phyloP scores from a whole-genome alignment of 1,284 basidiomycete species.

The Fomitopsis betulina region DNA sequence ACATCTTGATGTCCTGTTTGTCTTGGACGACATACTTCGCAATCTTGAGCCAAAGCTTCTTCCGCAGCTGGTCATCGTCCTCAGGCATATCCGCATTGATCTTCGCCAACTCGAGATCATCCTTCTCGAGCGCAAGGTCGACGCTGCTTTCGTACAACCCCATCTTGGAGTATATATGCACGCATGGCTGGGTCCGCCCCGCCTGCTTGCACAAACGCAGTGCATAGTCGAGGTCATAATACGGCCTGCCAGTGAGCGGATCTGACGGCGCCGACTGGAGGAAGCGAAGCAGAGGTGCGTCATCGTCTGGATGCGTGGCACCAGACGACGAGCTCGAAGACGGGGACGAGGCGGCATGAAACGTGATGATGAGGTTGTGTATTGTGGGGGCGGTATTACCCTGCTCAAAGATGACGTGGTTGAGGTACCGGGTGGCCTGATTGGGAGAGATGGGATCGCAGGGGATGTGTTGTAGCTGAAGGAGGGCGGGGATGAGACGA shows the following conservation, averaged over 20 bases:
- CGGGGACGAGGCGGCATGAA: constrained; percentile 59
- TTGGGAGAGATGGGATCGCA: constrained; percentile 70
- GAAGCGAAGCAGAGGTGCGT: constrained; percentile 82
- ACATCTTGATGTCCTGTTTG: constrained; percentile 97
- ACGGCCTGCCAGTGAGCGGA: constrained; percentile 81
- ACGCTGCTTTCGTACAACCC: constrained; percentile 95
- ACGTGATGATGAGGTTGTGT: constrained; percentile 92
- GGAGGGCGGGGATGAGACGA: constrained; percentile 85
- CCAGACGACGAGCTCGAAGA: constrained; percentile 29
- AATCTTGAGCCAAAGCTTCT: constrained; percentile 97
- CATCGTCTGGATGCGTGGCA: constrained; percentile 48
- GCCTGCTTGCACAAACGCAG: constrained; percentile 85
- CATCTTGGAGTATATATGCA: constrained; percentile 98
- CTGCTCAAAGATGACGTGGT: constrained; percentile 77
- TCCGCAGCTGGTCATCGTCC: constrained; percentile 81
- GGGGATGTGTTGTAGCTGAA: constrained; percentile 72
- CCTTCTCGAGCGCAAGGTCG: constrained; percentile 90
- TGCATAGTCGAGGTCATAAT: constrained; percentile 97
- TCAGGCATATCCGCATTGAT: constrained; percentile 92
- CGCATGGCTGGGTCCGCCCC: constrained; percentile 84
- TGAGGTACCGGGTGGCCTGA: constrained; percentile 87
- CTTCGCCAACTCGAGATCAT: constrained; percentile 90
- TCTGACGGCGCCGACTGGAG: constrained; percentile 82
- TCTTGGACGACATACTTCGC: constrained; percentile 97
- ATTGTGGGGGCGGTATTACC: constrained; percentile 82